Percentiles rank a stretch among this genome's conserved stretches.
These are phyloP conservation scores for Mycena rosella DNA, from an alignment of 768 basidiomycete genomes.

Conservation along the genomic window DNA sequence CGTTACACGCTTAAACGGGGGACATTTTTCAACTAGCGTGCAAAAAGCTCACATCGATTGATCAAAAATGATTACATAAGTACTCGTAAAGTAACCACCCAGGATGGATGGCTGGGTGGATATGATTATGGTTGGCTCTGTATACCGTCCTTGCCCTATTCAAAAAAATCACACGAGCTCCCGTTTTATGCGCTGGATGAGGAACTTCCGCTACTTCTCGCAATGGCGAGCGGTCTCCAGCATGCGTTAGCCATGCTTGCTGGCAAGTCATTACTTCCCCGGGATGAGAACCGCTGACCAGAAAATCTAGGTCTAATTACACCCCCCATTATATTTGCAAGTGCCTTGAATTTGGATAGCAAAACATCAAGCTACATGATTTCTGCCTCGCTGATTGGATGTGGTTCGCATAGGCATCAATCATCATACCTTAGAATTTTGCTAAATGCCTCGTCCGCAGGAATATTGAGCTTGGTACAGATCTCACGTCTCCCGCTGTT, in stretches of 20 bases:
- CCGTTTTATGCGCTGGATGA: too few relatives aligned
- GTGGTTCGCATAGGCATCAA: neutral
- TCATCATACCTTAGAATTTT: too few relatives aligned
- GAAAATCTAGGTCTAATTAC: conserved; percentile 63
- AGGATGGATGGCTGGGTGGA: neutral
- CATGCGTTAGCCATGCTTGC: conserved; percentile 88
- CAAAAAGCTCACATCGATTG: too few relatives aligned
- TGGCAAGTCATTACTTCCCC: conserved; percentile 56
- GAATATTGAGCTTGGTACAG: conserved; percentile 82
- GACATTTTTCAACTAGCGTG: too few relatives aligned
- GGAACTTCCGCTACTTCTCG: too few relatives aligned
- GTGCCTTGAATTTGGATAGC: conserved; percentile 68
- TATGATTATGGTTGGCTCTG: conserved; percentile 18
- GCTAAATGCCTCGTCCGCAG: conserved; percentile 56
- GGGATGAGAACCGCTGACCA: too few relatives aligned
- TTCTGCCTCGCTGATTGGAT: conserved; percentile 60
- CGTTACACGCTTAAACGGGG: too few relatives aligned
- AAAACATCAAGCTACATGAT: conserved; percentile 81
- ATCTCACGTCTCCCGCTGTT: conserved; percentile 79
- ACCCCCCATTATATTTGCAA: conserved; percentile 85
- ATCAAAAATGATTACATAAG: too few relatives aligned
- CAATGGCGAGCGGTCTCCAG: conserved; percentile 67
- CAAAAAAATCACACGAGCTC: neutral
- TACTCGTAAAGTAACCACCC: conserved; percentile 3
- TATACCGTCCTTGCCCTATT: neutral